Base-by-base conservation (phyloP, 805 yeast species). In the Pichia scutulata region DNA sequence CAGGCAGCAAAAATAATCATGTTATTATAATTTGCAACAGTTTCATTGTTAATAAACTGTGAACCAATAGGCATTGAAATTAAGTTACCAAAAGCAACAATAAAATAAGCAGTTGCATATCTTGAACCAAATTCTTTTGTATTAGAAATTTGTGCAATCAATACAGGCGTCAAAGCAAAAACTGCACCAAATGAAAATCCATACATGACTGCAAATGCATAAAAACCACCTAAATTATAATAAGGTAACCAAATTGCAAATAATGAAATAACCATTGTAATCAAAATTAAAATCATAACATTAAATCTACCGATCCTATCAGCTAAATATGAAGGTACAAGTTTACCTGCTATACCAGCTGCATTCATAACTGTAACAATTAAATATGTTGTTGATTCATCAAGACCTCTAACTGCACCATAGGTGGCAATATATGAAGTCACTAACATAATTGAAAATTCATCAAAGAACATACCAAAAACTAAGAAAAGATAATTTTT, bases 101-200 rank as follows among this genome's bases (percentile, higher is more conserved):
- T 61, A 49, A 79, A 79, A 62, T 81, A 83, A 56, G 81, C 73
- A n/a, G 87, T 75, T 0, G 89, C 89, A 58, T 77, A 84, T 21
- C 84, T 67, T 52, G 78, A 79, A 25, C 90, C 90, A 61, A 84
- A 84, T 47, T 79, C 76, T 51, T 73, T 70, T 0, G 81, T 78
- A 8, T 74, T 74, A 16, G 82, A 76, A 14, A 84, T 77, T 50
- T 76, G 76, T 0, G 83, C 74, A 41, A 82, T 71, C 45, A 86
- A 77, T 8, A 78, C 84, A 0, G 89, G 86, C 0, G 82, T 75
- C 51, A 84, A 62, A 1, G 86, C 74, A 44, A 82, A 70, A 5
- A 81, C 77, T 23, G 84, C 75, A 6, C 85, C 76, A 36, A 78
- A 72, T 50, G 75, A 74, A 53, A 81, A 75, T 0, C 88, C 88